Evolutionary conservation across 306 rosid species (phyloP).

Genomic region (Rubus idaeus): DNA sequence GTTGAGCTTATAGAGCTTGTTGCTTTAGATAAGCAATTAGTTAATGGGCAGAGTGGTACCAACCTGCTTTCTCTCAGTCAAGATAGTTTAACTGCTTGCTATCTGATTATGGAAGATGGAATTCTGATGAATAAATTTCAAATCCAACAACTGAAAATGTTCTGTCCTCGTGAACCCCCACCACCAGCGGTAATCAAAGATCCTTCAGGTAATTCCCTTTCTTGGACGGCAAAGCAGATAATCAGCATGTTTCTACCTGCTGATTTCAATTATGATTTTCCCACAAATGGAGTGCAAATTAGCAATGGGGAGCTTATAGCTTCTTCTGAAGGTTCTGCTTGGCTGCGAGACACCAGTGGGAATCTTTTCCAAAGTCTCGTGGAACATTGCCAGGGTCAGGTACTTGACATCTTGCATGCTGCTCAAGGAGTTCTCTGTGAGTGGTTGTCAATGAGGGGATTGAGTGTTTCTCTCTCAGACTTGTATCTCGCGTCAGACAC

Average conservation of each 20-base stretch:
- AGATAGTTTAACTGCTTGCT: constrained; percentile 87
- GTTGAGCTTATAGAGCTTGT: constrained; percentile 86
- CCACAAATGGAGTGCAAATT: constrained; percentile 49
- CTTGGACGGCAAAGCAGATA: constrained; percentile 87
- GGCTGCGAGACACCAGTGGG: constrained; percentile 63
- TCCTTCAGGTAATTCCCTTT: constrained; percentile 40
- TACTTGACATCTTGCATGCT: constrained; percentile 54
- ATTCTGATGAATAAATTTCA: constrained; percentile 49
- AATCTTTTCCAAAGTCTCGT: constrained; percentile 66
- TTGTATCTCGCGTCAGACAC: constrained; percentile 64
- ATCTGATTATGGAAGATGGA: constrained; percentile 67
- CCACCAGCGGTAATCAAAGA: constrained; percentile 63
- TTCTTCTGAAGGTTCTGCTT: constrained; percentile 68
- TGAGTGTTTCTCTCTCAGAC: constrained; percentile 87
- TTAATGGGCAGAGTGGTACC: constrained; percentile 84
- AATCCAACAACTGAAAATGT: constrained; percentile 88
- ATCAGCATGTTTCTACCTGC: constrained; percentile 78
- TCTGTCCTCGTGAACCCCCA: constrained; percentile 32
- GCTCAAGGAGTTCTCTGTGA: constrained; percentile 85
- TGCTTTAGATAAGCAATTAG: constrained; percentile 72
- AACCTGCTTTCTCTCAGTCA: constrained; percentile 84
- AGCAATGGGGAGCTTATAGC: constrained; percentile 66
- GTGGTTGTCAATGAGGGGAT: constrained; percentile 84
- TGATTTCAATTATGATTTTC: constrained; percentile 54
- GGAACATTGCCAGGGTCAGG: constrained; percentile 42